phyloP scores from a whole-genome alignment of 1,284 basidiomycete genomes.

The Acaromyces ingoldii region DNA sequence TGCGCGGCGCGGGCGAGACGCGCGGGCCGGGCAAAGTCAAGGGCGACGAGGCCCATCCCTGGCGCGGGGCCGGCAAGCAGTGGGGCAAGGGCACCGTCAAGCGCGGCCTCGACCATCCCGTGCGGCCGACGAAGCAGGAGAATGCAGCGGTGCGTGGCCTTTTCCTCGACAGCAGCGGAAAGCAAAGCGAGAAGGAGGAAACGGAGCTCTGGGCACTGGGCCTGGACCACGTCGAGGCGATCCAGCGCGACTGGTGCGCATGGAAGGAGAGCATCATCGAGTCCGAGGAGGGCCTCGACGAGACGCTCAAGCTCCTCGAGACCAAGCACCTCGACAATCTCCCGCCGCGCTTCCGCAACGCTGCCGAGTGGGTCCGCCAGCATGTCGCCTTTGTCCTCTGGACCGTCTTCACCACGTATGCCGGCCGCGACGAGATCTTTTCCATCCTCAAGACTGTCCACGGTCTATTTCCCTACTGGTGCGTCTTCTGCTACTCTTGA shows the following conservation, averaged over 20 bases:
- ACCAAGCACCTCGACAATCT: slow-evolving; percentile 9
- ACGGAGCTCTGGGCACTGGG: neutral
- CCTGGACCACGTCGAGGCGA: neutral
- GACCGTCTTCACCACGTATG: slow-evolving; percentile 1
- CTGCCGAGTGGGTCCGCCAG: slow-evolving; percentile 3
- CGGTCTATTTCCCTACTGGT: slow-evolving; percentile 11
- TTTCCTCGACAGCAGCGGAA: no score
- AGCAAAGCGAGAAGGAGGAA: no score
- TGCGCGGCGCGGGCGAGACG: slow-evolving; percentile 15
- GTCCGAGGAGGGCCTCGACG: slow-evolving; percentile 11
- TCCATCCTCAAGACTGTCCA: neutral
- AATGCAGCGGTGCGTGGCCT: slow-evolving; percentile 3
- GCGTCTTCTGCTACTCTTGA: no score
- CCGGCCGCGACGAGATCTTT: slow-evolving; percentile 4
- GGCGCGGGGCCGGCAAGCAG: slow-evolving; percentile 14
- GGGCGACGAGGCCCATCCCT: slow-evolving; percentile 12
- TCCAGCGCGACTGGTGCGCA: slow-evolving; percentile 9
- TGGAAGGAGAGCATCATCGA: slow-evolving; percentile 16
- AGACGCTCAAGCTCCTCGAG: slow-evolving; percentile 8
- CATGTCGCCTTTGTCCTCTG: slow-evolving; percentile 7
- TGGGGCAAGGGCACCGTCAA: slow-evolving; percentile 17
- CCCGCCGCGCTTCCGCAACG: slow-evolving; percentile 2
- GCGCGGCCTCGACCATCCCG: slow-evolving; percentile 9
- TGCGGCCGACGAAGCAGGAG: slow-evolving; percentile 4
- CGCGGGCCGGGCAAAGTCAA: slow-evolving; percentile 12